Percentiles rank a stretch among this genome's conserved stretches.
Evolutionary conservation across 768 basidiomycete species (phyloP).

Genomic region (Dentipellis fragilis): DNA sequence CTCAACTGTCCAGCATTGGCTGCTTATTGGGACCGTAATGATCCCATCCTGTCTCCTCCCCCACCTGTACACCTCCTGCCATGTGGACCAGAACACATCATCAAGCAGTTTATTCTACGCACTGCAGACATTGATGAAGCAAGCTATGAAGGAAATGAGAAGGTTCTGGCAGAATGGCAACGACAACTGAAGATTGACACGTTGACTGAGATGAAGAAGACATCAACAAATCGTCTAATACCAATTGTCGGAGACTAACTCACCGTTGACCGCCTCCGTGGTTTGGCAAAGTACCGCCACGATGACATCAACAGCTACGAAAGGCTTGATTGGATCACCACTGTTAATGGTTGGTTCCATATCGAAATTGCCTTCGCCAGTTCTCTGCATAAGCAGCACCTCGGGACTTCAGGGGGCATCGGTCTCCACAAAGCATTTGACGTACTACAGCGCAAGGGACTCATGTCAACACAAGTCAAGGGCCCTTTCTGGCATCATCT

Average conservation of each 20-base stretch:
- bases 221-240: background rate
- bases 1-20: background rate
- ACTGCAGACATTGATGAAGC: slow-evolving; percentile 28
- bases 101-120: slow-evolving; percentile 26
- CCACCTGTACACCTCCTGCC: slow-evolving; percentile 20
- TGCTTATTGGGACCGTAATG: slow-evolving; percentile 16
- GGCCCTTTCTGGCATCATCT: slow-evolving; percentile 7
- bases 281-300: slow-evolving; percentile 6
- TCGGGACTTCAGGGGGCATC: background rate
- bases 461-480: slow-evolving; percentile 1
- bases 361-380: background rate
- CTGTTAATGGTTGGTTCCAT: slow-evolving; percentile 2
- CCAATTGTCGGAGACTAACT: slow-evolving; percentile 24
- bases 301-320: slow-evolving; percentile 12
- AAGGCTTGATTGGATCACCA: slow-evolving; percentile 8
- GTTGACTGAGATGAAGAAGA: slow-evolving; percentile 14
- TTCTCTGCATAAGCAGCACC: background rate
- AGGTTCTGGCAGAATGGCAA: slow-evolving; percentile 24
- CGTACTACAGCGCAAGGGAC: slow-evolving; percentile 8
- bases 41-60: slow-evolving; percentile 12
- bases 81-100: slow-evolving; percentile 17
- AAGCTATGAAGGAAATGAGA: slow-evolving; percentile 28
- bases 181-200: slow-evolving; percentile 18
- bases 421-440: slow-evolving; percentile 3
- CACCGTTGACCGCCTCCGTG: slow-evolving; percentile 9